Conservation (phyloP, 2,329 filamentous ascomycete species). For the Triangularia verruculosa region DNA sequence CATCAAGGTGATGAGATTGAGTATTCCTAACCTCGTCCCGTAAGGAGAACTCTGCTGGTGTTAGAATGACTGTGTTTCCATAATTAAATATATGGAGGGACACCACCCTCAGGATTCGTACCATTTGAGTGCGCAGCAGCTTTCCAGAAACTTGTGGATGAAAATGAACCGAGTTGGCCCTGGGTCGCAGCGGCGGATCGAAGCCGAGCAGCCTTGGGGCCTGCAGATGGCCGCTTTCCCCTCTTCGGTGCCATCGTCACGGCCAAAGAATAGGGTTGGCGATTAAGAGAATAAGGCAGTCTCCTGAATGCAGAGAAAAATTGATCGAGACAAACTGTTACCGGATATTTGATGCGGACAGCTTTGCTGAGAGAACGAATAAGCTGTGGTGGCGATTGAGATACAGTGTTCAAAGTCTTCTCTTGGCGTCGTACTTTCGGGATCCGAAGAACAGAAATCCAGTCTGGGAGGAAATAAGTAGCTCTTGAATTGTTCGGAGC, state of each 20-base stretch:
- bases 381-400: background rate
- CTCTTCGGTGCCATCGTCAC: constrained; percentile 21
- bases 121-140: constrained; percentile 2
- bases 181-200: constrained; percentile 15
- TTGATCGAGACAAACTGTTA: background rate
- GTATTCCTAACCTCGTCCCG: constrained; percentile 52
- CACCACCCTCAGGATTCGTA: no score
- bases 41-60: constrained; percentile 38
- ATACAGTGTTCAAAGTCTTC: background rate
- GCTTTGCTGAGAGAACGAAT: background rate
- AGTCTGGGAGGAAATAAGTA: background rate
- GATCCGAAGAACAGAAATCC: background rate
- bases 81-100: no score
- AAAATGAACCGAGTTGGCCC: constrained; percentile 8
- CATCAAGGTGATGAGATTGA: constrained; percentile 42
- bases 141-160: constrained; percentile 1
- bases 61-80: no score
- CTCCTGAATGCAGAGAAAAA: background rate
- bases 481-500: background rate
- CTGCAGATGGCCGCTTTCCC: constrained; percentile 25
- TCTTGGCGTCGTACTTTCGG: background rate
- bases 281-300: no score
- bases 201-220: constrained; percentile 22
- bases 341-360: background rate
- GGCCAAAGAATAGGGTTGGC: no score